Evolutionary conservation across 148 eudicot species (phyloP).

Genomic region (Tetragonia tetragonoides): DNA sequence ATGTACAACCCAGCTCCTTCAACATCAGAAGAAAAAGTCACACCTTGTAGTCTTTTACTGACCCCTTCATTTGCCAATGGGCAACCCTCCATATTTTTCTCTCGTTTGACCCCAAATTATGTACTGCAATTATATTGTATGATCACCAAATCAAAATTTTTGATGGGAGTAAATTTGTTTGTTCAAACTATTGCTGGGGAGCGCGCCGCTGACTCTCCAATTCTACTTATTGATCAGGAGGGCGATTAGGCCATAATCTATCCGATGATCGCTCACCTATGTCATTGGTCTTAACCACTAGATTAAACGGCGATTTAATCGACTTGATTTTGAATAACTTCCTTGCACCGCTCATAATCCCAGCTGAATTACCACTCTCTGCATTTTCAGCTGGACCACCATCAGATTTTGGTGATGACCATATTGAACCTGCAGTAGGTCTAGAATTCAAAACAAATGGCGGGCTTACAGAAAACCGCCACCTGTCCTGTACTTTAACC

Average conservation of each 20-base stretch:
- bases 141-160: no score
- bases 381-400: background rate
- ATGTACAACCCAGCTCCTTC: background rate
- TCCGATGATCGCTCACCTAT: conserved; percentile 33
- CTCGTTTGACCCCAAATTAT: background rate
- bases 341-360: conserved; percentile 15
- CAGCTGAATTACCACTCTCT: background rate
- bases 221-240: conserved; percentile 18
- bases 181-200: background rate
- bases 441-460: conserved; percentile 31
- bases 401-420: conserved; percentile 18
- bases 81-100: background rate
- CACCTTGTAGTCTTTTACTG: background rate
- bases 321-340: conserved; percentile 21
- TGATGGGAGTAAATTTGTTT: background rate
- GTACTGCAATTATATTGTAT: background rate
- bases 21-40: background rate
- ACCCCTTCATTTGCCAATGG: background rate
- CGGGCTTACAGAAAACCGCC: conserved; percentile 36
- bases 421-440: background rate
- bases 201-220: conserved; percentile 5
- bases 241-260: conserved; percentile 21
- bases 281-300: conserved; percentile 7
- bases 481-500: conserved; percentile 21
- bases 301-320: conserved; percentile 22